A percentile compares a stretch with the other conserved stretches of the same genome.
phyloP scores from a whole-genome alignment of 2,329 filamentous ascomycete species.

The Aspergillus fumigatiaffinis region DNA sequence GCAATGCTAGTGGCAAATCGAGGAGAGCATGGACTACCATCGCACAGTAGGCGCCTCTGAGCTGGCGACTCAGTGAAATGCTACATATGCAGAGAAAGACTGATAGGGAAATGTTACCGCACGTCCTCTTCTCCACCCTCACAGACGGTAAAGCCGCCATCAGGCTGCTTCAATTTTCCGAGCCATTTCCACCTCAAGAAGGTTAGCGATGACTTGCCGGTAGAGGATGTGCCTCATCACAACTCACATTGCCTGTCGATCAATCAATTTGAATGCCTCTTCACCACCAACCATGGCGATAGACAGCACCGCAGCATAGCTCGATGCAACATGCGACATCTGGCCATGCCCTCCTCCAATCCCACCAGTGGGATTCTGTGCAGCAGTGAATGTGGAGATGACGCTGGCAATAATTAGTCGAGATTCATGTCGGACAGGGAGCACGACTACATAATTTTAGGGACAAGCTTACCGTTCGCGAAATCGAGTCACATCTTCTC shows the following conservation, averaged over 20 bases:
- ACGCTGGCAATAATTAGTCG: conserved; percentile 43
- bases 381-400: conserved; percentile 68
- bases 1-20: conserved; percentile 74
- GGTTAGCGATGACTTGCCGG: conserved; percentile 17
- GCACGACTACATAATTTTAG: conserved; percentile 1
- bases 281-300: conserved; percentile 74
- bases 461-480: conserved; percentile 52
- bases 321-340: conserved; percentile 79
- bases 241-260: conserved; percentile 68
- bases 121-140: conserved; percentile 89
- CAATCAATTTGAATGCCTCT: conserved; percentile 69
- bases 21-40: conserved; percentile 79
- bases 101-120: conserved; percentile 51
- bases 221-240: conserved; percentile 2
- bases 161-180: conserved; percentile 75
- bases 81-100: conserved; percentile 12
- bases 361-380: conserved; percentile 79
- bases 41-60: conserved; percentile 85
- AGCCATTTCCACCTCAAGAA: conserved; percentile 74
- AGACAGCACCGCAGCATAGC: conserved; percentile 78
- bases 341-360: conserved; percentile 95
- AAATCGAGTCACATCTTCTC: conserved; percentile 66
- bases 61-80: conserved; percentile 15
- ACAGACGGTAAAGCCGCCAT: conserved; percentile 87
- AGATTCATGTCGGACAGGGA: background rate